Conservation (phyloP, 2,329 filamentous ascomycete genomes). For the Calonectria fujianensis region DNA sequence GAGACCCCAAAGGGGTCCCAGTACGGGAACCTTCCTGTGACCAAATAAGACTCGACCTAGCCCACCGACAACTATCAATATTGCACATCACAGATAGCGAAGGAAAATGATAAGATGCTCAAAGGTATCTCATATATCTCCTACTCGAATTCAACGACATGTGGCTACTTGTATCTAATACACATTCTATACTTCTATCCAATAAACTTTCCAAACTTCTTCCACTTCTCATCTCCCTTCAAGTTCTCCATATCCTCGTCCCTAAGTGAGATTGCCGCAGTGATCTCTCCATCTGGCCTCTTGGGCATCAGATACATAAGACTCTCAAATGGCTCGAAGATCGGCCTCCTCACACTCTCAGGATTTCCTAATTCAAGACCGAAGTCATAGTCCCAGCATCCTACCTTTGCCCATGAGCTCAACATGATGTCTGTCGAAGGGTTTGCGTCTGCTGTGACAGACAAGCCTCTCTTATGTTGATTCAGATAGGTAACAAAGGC, state of each 20-base stretch:
- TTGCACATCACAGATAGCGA: neutral
- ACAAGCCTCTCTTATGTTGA: conserved; percentile 58
- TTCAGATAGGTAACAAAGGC: conserved; percentile 64
- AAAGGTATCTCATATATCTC: neutral
- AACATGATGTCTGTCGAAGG: conserved; percentile 67
- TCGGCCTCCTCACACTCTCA: conserved; percentile 67
- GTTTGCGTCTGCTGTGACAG: conserved; percentile 61
- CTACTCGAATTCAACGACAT: neutral
- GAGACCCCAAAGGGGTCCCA: too few relatives aligned
- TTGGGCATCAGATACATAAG: conserved; percentile 71
- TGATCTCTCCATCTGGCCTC: conserved; percentile 64
- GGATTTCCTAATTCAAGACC: conserved; percentile 67
- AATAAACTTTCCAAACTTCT: conserved; percentile 42
- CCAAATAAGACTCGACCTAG: too few relatives aligned
- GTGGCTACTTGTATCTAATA: neutral
- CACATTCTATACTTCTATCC: conserved; percentile 37
- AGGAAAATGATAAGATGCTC: neutral
- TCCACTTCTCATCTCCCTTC: conserved; percentile 64
- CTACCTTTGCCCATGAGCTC: conserved; percentile 72
- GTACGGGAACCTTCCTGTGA: too few relatives aligned
- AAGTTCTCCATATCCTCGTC: conserved; percentile 69
- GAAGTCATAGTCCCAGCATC: conserved; percentile 68
- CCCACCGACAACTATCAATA: too few relatives aligned
- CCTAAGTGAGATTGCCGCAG: conserved; percentile 65
- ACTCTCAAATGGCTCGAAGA: conserved; percentile 66